Evolutionary conservation across 306 rosid species (phyloP).

Genomic region (Medicago arabica): DNA sequence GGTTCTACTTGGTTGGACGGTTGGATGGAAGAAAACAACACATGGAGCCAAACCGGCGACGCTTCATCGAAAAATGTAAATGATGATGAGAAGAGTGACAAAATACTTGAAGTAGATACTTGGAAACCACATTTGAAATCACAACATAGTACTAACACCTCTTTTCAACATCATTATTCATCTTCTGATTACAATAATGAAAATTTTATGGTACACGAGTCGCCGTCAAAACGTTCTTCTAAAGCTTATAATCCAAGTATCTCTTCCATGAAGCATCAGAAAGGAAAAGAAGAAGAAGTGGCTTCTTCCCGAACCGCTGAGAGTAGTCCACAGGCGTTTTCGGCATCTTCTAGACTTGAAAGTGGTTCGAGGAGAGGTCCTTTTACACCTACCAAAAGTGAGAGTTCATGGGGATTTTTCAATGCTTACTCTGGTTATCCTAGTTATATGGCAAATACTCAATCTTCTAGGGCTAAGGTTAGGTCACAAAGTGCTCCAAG

Average conservation of each 20-base stretch:
- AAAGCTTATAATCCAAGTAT: constrained; percentile 53
- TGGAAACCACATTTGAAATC: constrained; percentile 82
- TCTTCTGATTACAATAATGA: constrained; percentile 49
- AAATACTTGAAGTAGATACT: constrained; percentile 95
- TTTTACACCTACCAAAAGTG: constrained; percentile 81
- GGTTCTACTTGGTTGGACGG: constrained; percentile 72
- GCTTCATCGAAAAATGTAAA: constrained; percentile 47
- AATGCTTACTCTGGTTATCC: constrained; percentile 66
- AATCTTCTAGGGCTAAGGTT: constrained; percentile 84
- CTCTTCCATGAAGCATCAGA: constrained; percentile 52
- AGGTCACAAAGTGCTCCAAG: constrained; percentile 95
- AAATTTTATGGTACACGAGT: constrained; percentile 47
- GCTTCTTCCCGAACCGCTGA: constrained; percentile 54
- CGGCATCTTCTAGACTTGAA: constrained; percentile 71
- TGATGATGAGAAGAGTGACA: constrained; percentile 79
- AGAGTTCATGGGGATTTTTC: constrained; percentile 71
- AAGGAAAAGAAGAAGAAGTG: constrained; percentile 66
- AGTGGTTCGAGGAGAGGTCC: constrained; percentile 62
- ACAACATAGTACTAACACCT: constrained; percentile 38
- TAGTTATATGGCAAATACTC: constrained; percentile 89
- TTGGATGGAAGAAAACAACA: constrained; percentile 91
- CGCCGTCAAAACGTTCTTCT: constrained; percentile 60
- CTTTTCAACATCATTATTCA: constrained; percentile 51
- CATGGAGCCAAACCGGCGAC: constrained; percentile 50
- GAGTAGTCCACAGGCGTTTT: constrained; percentile 71